Evolutionary conservation across 2,329 filamentous ascomycete species (phyloP), one percentile per base, ranked within the genome.

Genomic region (Microcera coccophila): DNA sequence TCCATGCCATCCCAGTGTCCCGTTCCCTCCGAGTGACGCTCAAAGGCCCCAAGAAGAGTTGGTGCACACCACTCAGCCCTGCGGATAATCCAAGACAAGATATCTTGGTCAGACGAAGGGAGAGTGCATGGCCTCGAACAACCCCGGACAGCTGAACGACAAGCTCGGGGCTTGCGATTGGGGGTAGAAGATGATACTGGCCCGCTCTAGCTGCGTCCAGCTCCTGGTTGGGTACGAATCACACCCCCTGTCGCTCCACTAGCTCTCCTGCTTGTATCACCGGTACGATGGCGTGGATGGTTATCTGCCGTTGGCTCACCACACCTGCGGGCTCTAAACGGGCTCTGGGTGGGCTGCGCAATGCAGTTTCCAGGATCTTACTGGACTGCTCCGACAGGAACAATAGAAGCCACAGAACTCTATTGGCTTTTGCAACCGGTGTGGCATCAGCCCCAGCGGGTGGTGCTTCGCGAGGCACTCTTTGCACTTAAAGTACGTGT

Each of bases 51-150:
- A 32, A 9, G 14, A 16, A n/a, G 11, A 34, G 9, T 34, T 39
- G 37, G 19, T 33, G 36, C 31, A 32, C 29, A 42, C 48, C 42
- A 31, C 56, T 58, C 55, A 58, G 55, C 54, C 55, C 51, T 58
- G 53, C 41, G 49, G 47, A 28, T 36, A 11, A 11, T 21, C 33
- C 8, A 41, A 33, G n/a, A 4, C 32, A 42, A 31, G 17, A 24
- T 17, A 31, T 33, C 31, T 34, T 43, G 24, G 32, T 35, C 32
- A 39, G 33, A 37, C 26, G 44, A 29, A 38, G 42, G 38, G 44
- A 26, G 44, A 40, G 36, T 41, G 40, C 39, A 44, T 46, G 40
- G 42, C 32, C 44, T 36, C 21, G 21, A 44, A 18, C 20, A n/a
- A n/a, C n/a, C n/a, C n/a, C n/a, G n/a, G n/a, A 33, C 28, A 52